Percentiles rank a stretch among this genome's conserved stretches.
These are phyloP conservation scores for Termitomyces sp. DNA, from an alignment of 768 basidiomycete species.

Conservation along the genomic window DNA sequence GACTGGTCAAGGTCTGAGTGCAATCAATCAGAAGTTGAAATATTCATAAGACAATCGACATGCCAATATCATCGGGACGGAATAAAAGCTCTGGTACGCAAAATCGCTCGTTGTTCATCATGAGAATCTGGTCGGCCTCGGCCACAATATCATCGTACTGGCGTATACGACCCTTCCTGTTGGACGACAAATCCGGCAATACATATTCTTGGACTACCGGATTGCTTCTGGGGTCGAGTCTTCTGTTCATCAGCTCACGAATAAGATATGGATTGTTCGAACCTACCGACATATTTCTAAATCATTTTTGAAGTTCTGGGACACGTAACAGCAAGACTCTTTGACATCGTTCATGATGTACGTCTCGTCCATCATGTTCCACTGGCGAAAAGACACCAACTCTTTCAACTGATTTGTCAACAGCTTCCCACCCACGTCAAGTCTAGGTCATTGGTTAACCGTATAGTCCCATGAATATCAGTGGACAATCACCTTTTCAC, in stretches of 20 bases:
- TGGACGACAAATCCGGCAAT: conserved; percentile 80
- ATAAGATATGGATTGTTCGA: neutral
- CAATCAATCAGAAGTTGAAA: conserved; percentile 19
- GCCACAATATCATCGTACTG: conserved; percentile 47
- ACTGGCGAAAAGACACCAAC: conserved; percentile 90
- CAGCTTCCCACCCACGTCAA: conserved; percentile 94
- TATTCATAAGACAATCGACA: conserved; percentile 20
- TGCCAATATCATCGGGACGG: conserved; percentile 86
- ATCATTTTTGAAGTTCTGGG: conserved; percentile 66
- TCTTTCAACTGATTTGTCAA: conserved; percentile 95
- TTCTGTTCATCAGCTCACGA: conserved; percentile 24
- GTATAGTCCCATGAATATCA: conserved; percentile 6
- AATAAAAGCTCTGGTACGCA: conserved; percentile 91
- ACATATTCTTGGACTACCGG: conserved; percentile 84
- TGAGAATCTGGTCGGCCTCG: conserved; percentile 65
- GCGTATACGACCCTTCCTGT: conserved; percentile 57
- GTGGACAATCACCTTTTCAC: conserved; percentile 65
- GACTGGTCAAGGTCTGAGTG: conserved; percentile 69
- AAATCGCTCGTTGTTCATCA: conserved; percentile 91
- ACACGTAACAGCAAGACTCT: conserved; percentile 87
- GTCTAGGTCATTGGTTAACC: conserved; percentile 42
- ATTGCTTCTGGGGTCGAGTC: conserved; percentile 55
- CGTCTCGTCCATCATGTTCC: conserved; percentile 98
- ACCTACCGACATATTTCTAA: conserved; percentile 77
- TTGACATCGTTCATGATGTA: conserved; percentile 92